phyloP scores from a whole-genome alignment of 2,329 filamentous ascomycete genomes.

The Penicillium capsulatum region DNA sequence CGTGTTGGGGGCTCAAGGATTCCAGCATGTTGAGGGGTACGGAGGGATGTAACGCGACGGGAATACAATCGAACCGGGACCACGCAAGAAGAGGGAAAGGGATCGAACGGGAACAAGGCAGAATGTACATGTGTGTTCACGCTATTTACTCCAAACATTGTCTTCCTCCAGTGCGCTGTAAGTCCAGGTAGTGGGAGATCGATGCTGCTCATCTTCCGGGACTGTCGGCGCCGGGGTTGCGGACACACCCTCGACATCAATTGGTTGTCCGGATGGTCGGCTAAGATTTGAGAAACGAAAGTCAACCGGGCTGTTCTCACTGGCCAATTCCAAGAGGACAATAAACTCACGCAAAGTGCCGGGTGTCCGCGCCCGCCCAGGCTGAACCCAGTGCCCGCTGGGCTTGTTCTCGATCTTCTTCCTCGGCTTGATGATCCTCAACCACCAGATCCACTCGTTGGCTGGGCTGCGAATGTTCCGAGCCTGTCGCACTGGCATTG shows the following conservation, averaged over 20 bases:
- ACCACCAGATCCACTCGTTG: slow-evolving; percentile 65
- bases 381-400: slow-evolving; percentile 59
- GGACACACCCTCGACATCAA: slow-evolving; percentile 22
- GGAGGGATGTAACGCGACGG: not conserved
- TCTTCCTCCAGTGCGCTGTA: slow-evolving; percentile 36
- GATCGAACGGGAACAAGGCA: not conserved
- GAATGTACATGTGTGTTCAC: not conserved
- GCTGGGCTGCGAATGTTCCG: slow-evolving; percentile 55
- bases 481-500: slow-evolving; percentile 39
- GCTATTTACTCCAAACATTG: slow-evolving; percentile 34
- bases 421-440: slow-evolving; percentile 60
- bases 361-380: slow-evolving; percentile 50
- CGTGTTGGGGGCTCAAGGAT: too few relatives aligned
- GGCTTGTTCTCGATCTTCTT: slow-evolving; percentile 58
- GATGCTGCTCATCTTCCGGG: slow-evolving; percentile 16
- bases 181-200: slow-evolving; percentile 15
- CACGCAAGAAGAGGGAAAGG: not conserved
- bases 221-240: slow-evolving; percentile 11
- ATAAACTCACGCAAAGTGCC: slow-evolving; percentile 36
- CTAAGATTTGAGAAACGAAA: slow-evolving; percentile 19
- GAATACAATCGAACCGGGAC: not conserved
- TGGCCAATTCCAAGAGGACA: slow-evolving; percentile 5
- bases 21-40: too few relatives aligned
- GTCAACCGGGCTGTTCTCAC: slow-evolving; percentile 9
- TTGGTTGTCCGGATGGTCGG: slow-evolving; percentile 29